Percentiles rank a stretch among this genome's conserved stretches.
These are phyloP conservation scores for Acanthamoeba pearcei DNA, from an alignment of 208 protist species.

Conservation along the genomic window DNA sequence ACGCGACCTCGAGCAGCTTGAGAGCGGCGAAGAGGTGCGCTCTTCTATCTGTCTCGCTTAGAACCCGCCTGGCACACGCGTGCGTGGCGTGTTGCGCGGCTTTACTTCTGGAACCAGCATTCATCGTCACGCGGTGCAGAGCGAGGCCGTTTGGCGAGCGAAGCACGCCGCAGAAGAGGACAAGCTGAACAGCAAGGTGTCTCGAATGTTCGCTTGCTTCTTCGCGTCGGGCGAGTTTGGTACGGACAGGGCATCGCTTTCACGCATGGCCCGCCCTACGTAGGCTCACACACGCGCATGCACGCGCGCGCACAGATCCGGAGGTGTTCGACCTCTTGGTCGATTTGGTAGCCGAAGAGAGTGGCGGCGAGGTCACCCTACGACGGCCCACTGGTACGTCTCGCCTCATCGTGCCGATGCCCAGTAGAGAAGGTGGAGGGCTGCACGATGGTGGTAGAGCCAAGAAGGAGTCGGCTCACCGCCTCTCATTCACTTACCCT, in stretches of 20 bases:
- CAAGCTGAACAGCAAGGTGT: not conserved
- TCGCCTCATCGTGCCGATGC: not conserved
- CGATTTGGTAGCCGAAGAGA: not conserved
- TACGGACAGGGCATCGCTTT: not conserved
- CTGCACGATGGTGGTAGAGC: not conserved
- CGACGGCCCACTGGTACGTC: not conserved
- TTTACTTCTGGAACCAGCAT: not conserved
- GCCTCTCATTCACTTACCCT: not conserved
- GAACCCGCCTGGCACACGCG: too few relatives aligned
- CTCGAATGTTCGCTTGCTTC: not conserved
- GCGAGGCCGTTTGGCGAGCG: not conserved
- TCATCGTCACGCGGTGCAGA: not conserved
- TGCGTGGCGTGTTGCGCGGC: too few relatives aligned
- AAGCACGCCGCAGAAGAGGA: not conserved
- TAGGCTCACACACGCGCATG: not conserved
- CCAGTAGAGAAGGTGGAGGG: not conserved
- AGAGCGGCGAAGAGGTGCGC: not conserved
- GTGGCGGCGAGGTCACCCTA: not conserved
- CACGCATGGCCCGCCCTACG: not conserved
- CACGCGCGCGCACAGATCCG: not conserved
- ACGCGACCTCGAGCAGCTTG: not conserved
- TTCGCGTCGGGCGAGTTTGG: not conserved
- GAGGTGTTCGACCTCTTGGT: not conserved
- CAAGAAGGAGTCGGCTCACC: not conserved
- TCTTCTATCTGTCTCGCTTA: not conserved